These are phyloP conservation scores for Anthostomella pinea DNA, from an alignment of 2,329 filamentous ascomycete species.

Conservation along the genomic window DNA sequence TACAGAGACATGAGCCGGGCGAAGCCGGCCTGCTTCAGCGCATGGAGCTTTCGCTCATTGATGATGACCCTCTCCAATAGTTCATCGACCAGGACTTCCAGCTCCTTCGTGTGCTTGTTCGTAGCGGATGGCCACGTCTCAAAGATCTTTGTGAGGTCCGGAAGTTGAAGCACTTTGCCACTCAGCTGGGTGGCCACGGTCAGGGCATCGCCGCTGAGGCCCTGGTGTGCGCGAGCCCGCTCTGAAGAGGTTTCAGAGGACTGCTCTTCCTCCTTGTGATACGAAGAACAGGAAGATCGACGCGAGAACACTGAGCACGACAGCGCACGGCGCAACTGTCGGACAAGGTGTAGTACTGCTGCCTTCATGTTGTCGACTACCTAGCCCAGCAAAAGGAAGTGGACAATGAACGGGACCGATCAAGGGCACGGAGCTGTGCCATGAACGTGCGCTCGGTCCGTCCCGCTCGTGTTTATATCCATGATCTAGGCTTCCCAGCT, in stretches of 20 bases:
- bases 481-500: too few relatives aligned
- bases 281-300: conserved; percentile 5
- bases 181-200: conserved; percentile 19
- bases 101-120: conserved; percentile 20
- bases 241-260: conserved; percentile 4
- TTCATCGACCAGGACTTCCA: conserved; percentile 22
- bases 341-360: conserved; percentile 12
- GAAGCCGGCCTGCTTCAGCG: conserved; percentile 33
- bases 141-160: conserved; percentile 26
- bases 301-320: conserved; percentile 12
- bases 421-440: not conserved
- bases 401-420: not conserved
- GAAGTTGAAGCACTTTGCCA: conserved; percentile 22
- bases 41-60: conserved; percentile 28
- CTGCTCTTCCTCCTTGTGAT: too few relatives aligned
- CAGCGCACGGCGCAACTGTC: conserved; percentile 14
- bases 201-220: conserved; percentile 21
- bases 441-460: too few relatives aligned
- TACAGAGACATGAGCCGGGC: conserved; percentile 31
- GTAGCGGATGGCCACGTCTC: conserved; percentile 22
- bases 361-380: conserved; percentile 12
- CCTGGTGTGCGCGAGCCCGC: conserved; percentile 7
- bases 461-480: too few relatives aligned
- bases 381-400: not conserved
- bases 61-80: conserved; percentile 26